Evolutionary conservation across 306 rosid genomes (phyloP), one percentile per base, ranked within the genome.

Genomic region (Prinsepia uniflora): DNA sequence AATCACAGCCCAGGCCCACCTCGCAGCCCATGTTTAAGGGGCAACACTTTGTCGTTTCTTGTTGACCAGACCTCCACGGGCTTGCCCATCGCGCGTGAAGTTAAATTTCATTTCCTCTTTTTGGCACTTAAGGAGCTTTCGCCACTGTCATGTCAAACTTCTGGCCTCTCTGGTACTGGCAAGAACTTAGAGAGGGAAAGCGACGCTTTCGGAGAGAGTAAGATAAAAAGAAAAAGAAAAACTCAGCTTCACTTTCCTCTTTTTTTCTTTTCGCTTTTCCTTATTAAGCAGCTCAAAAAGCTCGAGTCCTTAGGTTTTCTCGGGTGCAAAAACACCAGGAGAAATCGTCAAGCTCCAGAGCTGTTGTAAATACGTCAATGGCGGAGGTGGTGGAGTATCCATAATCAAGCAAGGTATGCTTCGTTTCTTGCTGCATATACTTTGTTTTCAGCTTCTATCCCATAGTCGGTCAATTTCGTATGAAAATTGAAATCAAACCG

Each of bases 371-470:
- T 53, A 19, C 83, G 46, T 41, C 58, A 73, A 76, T 65, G 75
- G 45, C 58, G 78, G 36, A 17, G 18, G 8, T n/a, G 56, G 56
- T 52, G 56, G 73, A 79, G 57, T 71, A 46, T 69, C 73, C 80
- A 41, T 44, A 67, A 81, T 79, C 79, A 18, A 64, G 70, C 71
- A 85, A 45, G 90, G 88, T 92, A 67, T 84, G 90, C 75, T 79
- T 72, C 59, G 55, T 60, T 46, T 45, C 58, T 8, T n/a, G 61
- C 34, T 70, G 5, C 19, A 6, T 19, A 49, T 67, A 34, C 71
- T 57, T 65, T 24, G 17, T 43, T 17, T 12, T 54, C 54, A 48
- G 66, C 56, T 69, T 55, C 58, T 57, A 67, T 64, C 49, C 44
- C 58, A 64, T 61, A 45, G 45, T 64, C 70, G 46, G 67, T 73